Evolutionary conservation across 768 basidiomycete genomes (phyloP).

Genomic region (Pholiota molesta): DNA sequence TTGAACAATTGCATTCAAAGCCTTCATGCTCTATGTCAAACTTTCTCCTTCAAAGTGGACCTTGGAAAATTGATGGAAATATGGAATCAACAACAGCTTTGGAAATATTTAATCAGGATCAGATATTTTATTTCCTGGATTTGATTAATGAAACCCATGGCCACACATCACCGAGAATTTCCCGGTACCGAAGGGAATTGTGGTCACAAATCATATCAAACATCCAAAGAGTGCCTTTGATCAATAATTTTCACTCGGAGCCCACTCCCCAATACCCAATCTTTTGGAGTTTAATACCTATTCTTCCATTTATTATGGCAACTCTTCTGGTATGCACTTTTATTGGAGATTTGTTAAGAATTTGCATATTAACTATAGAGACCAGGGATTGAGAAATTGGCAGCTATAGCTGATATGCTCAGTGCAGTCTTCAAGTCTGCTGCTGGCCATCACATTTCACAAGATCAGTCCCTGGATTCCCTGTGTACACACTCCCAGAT

Average conservation of each 20-base stretch:
- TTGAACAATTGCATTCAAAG: neutral
- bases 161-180: neutral
- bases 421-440: no score
- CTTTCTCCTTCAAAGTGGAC: neutral
- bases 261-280: no score
- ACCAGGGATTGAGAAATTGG: neutral
- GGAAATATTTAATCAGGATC: neutral
- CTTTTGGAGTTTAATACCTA: no score
- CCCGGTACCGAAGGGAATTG: no score
- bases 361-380: no score
- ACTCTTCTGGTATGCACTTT: no score
- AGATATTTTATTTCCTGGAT: neutral
- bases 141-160: neutral
- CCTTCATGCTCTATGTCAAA: neutral
- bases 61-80: neutral
- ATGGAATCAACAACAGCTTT: no score
- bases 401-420: no score
- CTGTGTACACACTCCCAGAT: neutral
- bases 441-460: neutral
- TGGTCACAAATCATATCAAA: neutral
- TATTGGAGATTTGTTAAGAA: no score
- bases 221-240: no score
- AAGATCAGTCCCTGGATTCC: neutral
- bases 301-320: no score
- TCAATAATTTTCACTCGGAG: no score